Percentiles rank a stretch among this genome's conserved stretches.
These are phyloP conservation scores for Hippophae gyantsensis DNA, from an alignment of 306 rosid genomes.

Conservation along the genomic window DNA sequence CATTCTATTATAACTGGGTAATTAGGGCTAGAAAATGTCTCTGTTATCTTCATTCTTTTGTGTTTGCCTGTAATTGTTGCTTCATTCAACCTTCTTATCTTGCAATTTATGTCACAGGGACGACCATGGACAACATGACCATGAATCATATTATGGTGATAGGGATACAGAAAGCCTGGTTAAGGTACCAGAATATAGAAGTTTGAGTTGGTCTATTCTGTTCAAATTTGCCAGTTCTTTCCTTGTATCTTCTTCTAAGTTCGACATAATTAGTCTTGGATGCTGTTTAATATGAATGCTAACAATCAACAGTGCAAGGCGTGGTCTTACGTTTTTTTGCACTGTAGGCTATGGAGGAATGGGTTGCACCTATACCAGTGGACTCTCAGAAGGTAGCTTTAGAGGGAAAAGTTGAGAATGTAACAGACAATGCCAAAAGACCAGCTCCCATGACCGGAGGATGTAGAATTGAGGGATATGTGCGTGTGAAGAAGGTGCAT, in stretches of 20 bases:
- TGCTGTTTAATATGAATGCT: conserved; percentile 11
- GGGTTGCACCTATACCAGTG: conserved; percentile 51
- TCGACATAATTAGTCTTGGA: conserved; percentile 1
- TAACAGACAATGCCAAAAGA: conserved; percentile 45
- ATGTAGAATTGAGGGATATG: conserved; percentile 82
- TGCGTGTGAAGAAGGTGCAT: conserved; percentile 85
- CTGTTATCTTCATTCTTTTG: not conserved
- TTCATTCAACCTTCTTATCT: conserved; percentile 1
- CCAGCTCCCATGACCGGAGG: conserved; percentile 93
- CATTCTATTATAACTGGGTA: too few species aligned
- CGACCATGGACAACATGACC: conserved; percentile 92
- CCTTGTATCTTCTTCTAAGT: not conserved
- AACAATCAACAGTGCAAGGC: conserved; percentile 14
- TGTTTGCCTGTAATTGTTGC: not conserved
- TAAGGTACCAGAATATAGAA: conserved; percentile 45
- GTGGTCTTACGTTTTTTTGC: conserved; percentile 22
- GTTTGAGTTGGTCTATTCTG: conserved; percentile 15
- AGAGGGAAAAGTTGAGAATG: conserved; percentile 51
- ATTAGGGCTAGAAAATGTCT: not conserved
- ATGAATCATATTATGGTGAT: conserved; percentile 90
- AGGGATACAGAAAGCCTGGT: conserved; percentile 85
- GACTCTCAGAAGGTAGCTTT: conserved; percentile 47
- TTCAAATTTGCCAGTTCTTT: not conserved
- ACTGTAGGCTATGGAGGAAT: conserved; percentile 61
- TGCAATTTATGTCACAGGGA: conserved; percentile 43